Base-by-base conservation (phyloP, 805 yeast genomes). In the Hanseniaspora lindneri region DNA sequence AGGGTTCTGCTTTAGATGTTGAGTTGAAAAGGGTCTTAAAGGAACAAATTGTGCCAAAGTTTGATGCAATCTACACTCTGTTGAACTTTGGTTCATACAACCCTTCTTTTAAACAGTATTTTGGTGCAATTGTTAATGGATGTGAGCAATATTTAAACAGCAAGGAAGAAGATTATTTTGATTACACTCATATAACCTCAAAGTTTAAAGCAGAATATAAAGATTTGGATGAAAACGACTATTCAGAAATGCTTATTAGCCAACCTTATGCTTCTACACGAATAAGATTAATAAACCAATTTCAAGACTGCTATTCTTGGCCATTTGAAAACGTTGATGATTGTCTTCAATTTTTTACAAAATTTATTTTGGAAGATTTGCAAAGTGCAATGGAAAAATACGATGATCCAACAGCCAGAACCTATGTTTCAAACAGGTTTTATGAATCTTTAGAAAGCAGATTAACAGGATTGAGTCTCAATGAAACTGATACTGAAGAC, bases 301-400 rank as follows among this genome's bases (percentile, higher is more conserved):
- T 40, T 17, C 3, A 30, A 19, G 7, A 46, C 32, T 27, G 33
- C 2, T 46, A 46, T 20, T 16, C 24, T 9, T 46, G 37, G 37
- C 49, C 49, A 10, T 46, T 46, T 30, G 28, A 23, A 8, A 16
- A 24, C 28, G 36, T 39, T 8, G 27, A 24, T 11, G 49, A 46
- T 16, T 25, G 24, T 27, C 25, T 46, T 13, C 36, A 39, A 11
- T 46, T 46, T 32, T 27, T 46, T n/a, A 39, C 49, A 21, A 20
- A 30, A 21, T 46, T 46, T 19, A 8, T 46, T 16, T 20, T 46
- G 39, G 27, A 46, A 5, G 43, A 46, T 20, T 23, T 46, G n/a
- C 32, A 39, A n/a, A 24, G 16, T 16, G 30, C 27, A 16, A 25
- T 24, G 23, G 17, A 39, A 25, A 30, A 23, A 17, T n/a, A 21